phyloP scores from a whole-genome alignment of 345 rosid genomes.

The Melaleuca quinquenervia region DNA sequence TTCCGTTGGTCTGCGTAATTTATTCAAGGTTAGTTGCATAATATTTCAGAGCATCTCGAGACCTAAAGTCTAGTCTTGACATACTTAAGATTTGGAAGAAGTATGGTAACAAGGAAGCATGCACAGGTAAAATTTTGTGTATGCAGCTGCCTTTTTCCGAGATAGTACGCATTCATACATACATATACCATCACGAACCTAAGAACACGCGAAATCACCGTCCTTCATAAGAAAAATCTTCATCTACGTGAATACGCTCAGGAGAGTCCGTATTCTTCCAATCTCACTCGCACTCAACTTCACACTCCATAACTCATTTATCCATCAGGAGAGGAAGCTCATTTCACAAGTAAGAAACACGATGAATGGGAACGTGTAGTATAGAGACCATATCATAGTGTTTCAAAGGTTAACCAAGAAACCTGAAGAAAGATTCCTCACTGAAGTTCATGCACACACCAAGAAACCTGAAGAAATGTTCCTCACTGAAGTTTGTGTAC shows the following conservation, averaged over 20 bases:
- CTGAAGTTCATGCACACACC: neutral
- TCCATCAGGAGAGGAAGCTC: rapidly evolving
- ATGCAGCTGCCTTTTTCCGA: neutral
- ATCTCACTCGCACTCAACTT: neutral
- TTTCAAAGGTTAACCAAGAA: neutral
- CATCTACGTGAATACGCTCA: neutral
- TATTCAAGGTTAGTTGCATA: neutral
- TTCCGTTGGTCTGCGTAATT: neutral
- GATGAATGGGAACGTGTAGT: neutral
- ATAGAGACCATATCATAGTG: neutral
- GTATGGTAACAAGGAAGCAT: neutral
- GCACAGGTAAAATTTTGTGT: neutral
- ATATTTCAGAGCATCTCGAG: neutral
- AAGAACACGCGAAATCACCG: neutral
- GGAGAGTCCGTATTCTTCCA: neutral
- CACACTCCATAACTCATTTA: neutral
- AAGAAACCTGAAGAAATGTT: too few relatives aligned
- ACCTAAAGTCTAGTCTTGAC: neutral
- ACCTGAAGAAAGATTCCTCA: neutral
- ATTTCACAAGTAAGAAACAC: neutral
- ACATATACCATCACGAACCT: neutral
- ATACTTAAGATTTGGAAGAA: neutral
- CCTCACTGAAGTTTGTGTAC: neutral
- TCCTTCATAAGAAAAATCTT: neutral
- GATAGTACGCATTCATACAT: neutral